Evolutionary conservation across 129 eudicot genomes (phyloP).

Genomic region (Oenanthe sinensis): DNA sequence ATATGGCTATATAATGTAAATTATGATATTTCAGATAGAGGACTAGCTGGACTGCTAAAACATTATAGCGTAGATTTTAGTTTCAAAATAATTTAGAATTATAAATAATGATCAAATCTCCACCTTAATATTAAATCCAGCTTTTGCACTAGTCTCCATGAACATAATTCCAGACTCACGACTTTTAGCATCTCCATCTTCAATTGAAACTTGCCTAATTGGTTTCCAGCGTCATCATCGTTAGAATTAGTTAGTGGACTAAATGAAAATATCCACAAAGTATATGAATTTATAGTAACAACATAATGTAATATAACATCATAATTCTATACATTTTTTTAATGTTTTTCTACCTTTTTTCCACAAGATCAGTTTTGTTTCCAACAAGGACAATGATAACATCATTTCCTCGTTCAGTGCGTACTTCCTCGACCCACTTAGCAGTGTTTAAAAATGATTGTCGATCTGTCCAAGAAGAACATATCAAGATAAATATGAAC

Average conservation of each 20-base stretch:
- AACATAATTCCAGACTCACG: conserved; percentile 34
- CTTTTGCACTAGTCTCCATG: conserved; percentile 86
- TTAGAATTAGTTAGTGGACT: conserved; percentile 2
- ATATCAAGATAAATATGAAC: not conserved
- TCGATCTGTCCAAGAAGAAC: conserved; percentile 38
- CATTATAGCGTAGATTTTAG: too few species aligned
- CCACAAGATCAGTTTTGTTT: conserved; percentile 92
- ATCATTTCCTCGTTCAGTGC: conserved; percentile 75
- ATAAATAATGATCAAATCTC: not conserved
- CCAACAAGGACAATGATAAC: conserved; percentile 92
- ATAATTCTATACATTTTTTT: conserved; percentile 30
- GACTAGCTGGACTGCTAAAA: too few species aligned
- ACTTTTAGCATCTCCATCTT: conserved; percentile 64
- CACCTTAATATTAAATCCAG: conserved; percentile 86
- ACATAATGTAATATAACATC: not conserved
- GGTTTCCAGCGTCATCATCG: conserved; percentile 11
- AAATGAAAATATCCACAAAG: not conserved
- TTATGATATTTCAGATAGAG: too few species aligned
- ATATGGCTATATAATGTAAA: too few species aligned
- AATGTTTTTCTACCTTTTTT: conserved; percentile 84
- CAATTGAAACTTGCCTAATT: conserved; percentile 76
- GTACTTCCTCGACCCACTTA: conserved; percentile 88
- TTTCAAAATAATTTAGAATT: not conserved
- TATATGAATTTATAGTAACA: not conserved
- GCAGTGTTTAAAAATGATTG: conserved; percentile 80